Evolutionary conservation across 345 rosid genomes (phyloP).

Genomic region (Anastatica hierochuntica): DNA sequence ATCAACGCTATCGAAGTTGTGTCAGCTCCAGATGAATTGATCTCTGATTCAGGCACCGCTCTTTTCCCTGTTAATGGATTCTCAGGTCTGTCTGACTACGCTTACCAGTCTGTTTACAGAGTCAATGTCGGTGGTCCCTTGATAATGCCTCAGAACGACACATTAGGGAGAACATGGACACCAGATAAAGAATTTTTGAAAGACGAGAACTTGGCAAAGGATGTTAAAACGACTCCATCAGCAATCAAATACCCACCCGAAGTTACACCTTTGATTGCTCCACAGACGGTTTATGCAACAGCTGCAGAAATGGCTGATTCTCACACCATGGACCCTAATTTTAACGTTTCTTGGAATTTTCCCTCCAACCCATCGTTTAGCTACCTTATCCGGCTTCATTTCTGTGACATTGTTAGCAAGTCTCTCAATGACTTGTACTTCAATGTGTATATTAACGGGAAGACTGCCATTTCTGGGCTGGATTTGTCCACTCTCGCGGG

Average conservation of each 20-base stretch:
- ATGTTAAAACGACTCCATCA: slow-evolving; percentile 26
- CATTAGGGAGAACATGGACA: slow-evolving; percentile 46
- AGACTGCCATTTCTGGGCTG: slow-evolving; percentile 53
- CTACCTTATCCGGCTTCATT: slow-evolving; percentile 62
- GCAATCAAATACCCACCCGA: slow-evolving; percentile 41
- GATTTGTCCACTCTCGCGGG: slow-evolving; percentile 47
- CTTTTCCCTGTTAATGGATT: slow-evolving; percentile 43
- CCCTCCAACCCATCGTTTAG: slow-evolving; percentile 40
- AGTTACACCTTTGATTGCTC: slow-evolving; percentile 55
- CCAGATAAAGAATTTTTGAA: slow-evolving; percentile 44
- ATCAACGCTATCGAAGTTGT: slow-evolving; percentile 69
- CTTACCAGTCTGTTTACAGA: slow-evolving; percentile 52
- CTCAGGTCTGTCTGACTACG: slow-evolving; percentile 35
- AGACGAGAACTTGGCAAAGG: slow-evolving; percentile 32
- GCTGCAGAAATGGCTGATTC: slow-evolving; percentile 53
- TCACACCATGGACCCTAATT: slow-evolving; percentile 31
- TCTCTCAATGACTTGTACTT: slow-evolving; percentile 59
- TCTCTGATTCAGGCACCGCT: slow-evolving; percentile 37
- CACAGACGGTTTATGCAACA: slow-evolving; percentile 52
- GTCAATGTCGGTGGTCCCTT: slow-evolving; percentile 68
- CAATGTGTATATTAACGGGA: slow-evolving; percentile 57
- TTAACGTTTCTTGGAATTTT: slow-evolving; percentile 63
- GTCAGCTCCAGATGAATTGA: slow-evolving; percentile 56
- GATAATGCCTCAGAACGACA: slow-evolving; percentile 50
- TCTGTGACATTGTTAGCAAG: slow-evolving; percentile 72